Evolutionary conservation across 78 protist species (phyloP), one percentile per base, ranked within the genome.

Genomic region (Dictyostelium firmibasis): DNA sequence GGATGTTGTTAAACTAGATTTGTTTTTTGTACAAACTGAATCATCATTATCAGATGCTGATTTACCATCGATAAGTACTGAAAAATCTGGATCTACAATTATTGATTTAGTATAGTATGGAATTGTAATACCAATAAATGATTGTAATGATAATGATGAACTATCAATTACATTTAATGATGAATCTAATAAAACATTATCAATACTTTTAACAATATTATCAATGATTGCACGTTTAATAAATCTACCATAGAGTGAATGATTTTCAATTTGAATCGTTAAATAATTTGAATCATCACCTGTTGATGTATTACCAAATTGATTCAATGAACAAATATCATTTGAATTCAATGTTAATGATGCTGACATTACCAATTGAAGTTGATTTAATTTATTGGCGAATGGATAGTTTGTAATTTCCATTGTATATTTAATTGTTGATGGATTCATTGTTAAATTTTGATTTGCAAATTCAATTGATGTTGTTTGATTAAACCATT

Each of bases 201-300:
- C 18, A 0, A 86, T 60, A 20, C 20, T 8, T 31, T 18, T n/a
- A 18, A 11, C n/a, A 29, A 29, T 44, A 0, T n/a, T 8, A 35
- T 85, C 91, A 5, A 85, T 36, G 13, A 85, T 50, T 2, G 60
- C 91, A n/a, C 75, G 41, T 23, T 74, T 77, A 33, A 85, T 85
- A 23, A 85, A 85, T 85, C 91, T 70, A 33, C 91, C 91, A 53
- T 85, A 85, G 10, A 85, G 18, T 4, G 77, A 53, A 27, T 29
- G 18, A 6, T 74, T 53, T 16, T 53, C 33, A 3, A 85, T 31
- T 50, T 57, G 53, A 25, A 85, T 44, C 13, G 72, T 74, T 18
- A 85, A 69, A 44, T 77, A 85, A 64, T 64, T 64, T 64, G 74
- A 64, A 23, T 85, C 27, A 64, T 64, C 74, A 64, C 74, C 74